Evolutionary conservation across 768 basidiomycete genomes (phyloP).

Genomic region (Tulasnella sp.): DNA sequence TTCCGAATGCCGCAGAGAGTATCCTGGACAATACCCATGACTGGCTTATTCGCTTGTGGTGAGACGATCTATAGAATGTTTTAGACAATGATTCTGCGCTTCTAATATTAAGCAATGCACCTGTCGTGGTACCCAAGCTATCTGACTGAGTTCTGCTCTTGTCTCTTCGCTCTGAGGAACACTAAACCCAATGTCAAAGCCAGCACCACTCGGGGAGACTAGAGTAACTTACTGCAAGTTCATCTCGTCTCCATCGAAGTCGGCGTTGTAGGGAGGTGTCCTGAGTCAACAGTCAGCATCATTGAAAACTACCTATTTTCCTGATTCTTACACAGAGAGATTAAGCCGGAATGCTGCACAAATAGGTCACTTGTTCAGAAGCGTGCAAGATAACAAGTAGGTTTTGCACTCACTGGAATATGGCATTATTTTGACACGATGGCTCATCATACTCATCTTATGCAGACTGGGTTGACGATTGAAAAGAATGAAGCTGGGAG

Average conservation of each 20-base stretch:
- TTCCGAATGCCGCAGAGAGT: slow-evolving; percentile 96
- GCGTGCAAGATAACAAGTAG: slow-evolving; percentile 1
- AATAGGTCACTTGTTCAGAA: slow-evolving; percentile 10
- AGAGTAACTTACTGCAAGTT: slow-evolving; percentile 86
- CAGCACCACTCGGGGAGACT: neutral
- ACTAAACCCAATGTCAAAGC: slow-evolving; percentile 29
- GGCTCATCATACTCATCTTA: slow-evolving; percentile 99
- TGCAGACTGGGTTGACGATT: slow-evolving; percentile 97
- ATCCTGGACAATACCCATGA: slow-evolving; percentile 99
- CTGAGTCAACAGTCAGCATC: slow-evolving; percentile 26
- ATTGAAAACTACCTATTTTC: slow-evolving; percentile 2
- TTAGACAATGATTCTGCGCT: no score
- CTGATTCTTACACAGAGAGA: slow-evolving; percentile 75
- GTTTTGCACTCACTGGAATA: slow-evolving; percentile 88
- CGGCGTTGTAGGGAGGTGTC: slow-evolving; percentile 97
- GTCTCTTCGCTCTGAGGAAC: slow-evolving; percentile 98
- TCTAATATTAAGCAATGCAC: slow-evolving; percentile 28
- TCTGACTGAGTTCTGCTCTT: slow-evolving; percentile 91
- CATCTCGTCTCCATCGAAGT: slow-evolving; percentile 99
- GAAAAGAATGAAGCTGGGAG: slow-evolving; percentile 70
- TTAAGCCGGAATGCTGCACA: slow-evolving; percentile 83
- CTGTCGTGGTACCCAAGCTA: slow-evolving; percentile 97
- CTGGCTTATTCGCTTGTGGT: slow-evolving; percentile 98
- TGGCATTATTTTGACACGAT: slow-evolving; percentile 91
- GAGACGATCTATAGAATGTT: slow-evolving; percentile 68